Evolutionary conservation across 352 stramenopile species (phyloP).

Genomic region (Phytophthora macrochlamydospora): DNA sequence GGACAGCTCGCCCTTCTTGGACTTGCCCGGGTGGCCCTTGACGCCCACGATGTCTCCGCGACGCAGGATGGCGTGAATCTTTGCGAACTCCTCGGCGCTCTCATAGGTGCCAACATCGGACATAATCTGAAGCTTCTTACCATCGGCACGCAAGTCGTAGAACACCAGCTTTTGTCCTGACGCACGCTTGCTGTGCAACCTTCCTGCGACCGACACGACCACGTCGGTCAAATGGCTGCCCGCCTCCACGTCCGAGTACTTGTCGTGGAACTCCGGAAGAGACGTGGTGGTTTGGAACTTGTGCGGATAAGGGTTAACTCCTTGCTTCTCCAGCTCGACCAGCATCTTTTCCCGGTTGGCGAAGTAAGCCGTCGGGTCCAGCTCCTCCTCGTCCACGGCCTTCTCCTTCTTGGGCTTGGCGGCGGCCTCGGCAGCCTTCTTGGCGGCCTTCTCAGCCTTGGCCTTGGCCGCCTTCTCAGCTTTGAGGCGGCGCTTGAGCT

Average conservation of each 20-base stretch:
- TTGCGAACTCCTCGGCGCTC: slow-evolving; percentile 53
- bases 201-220: slow-evolving; percentile 93
- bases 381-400: slow-evolving; percentile 90
- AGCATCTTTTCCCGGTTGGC: slow-evolving; percentile 94
- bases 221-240: slow-evolving; percentile 85
- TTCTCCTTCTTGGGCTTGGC: slow-evolving; percentile 69
- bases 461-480: slow-evolving; percentile 93
- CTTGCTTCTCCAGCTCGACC: slow-evolving; percentile 90
- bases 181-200: slow-evolving; percentile 95
- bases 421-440: slow-evolving; percentile 67
- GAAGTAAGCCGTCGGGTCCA: slow-evolving; percentile 98
- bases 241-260: slow-evolving; percentile 83
- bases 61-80: slow-evolving; percentile 92
- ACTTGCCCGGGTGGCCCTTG: slow-evolving; percentile 94
- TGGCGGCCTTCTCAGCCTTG: slow-evolving; percentile 94
- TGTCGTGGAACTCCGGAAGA: slow-evolving; percentile 94
- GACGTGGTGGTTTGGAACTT: slow-evolving; percentile 97
- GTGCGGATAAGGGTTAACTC: slow-evolving; percentile 97
- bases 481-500: slow-evolving; percentile 98
- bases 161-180: slow-evolving; percentile 98
- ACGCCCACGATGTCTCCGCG: slow-evolving; percentile 98
- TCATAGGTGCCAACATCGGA: slow-evolving; percentile 80
- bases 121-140: slow-evolving; percentile 98
- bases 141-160: slow-evolving; percentile 96
- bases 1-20: slow-evolving; percentile 97